These are phyloP conservation scores for Geranomyces michiganensis DNA, from an alignment of 192 early-diverging fungal species.

Conservation along the genomic window DNA sequence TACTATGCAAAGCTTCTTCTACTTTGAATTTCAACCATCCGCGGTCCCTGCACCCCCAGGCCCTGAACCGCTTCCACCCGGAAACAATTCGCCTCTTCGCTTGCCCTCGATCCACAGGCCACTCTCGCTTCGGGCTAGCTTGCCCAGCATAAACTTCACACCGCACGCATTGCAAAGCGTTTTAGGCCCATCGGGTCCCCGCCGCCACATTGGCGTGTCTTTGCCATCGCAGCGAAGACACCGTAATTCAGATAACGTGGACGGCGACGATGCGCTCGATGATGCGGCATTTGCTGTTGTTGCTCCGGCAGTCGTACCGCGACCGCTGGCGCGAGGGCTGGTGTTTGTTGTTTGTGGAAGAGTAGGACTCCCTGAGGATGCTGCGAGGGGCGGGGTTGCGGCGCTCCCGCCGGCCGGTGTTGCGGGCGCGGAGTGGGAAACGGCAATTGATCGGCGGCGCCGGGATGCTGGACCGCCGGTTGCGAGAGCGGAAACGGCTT, in stretches of 20 bases:
- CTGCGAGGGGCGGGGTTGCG: neutral
- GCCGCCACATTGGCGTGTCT: constrained; percentile 43
- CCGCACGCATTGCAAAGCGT: constrained; percentile 48
- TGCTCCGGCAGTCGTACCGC: neutral
- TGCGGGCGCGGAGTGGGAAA: constrained; percentile 16
- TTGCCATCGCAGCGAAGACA: constrained; percentile 37
- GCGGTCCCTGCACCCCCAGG: no score
- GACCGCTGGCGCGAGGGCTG: constrained; percentile 1
- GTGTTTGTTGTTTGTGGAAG: neutral
- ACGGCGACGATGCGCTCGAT: neutral
- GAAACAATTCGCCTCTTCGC: neutral
- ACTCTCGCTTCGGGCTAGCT: constrained; percentile 16
- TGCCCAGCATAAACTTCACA: constrained; percentile 38
- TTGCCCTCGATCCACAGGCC: constrained; percentile 24
- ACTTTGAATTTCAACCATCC: no score
- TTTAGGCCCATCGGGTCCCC: constrained; percentile 36
- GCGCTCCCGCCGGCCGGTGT: neutral
- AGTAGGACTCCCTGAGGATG: neutral
- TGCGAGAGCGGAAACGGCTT: neutral
- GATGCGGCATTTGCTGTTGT: neutral
- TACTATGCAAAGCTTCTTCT: no score
- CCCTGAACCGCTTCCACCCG: neutral
- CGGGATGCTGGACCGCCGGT: neutral
- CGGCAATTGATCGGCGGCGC: neutral
- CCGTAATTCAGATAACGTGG: neutral